A percentile compares a stretch with the other conserved stretches of the same genome.
These are phyloP conservation scores for Aspergillus puulaauensis DNA, from an alignment of 2,329 filamentous ascomycete species.

Conservation along the genomic window DNA sequence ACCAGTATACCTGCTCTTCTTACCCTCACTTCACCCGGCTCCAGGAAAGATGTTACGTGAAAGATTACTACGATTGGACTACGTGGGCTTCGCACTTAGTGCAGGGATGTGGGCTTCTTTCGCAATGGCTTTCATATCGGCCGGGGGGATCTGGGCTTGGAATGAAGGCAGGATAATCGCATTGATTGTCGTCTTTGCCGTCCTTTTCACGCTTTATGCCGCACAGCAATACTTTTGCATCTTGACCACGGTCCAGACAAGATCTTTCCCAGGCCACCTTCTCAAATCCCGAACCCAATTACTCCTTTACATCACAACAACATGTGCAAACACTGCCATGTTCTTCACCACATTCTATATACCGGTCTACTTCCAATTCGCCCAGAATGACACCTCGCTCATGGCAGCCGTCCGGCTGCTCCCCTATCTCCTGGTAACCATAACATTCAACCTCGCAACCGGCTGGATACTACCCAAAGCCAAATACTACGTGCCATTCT, in stretches of 20 bases:
- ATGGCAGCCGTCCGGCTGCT: not conserved
- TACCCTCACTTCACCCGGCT: not conserved
- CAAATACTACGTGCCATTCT: not conserved
- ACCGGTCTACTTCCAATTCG: not conserved
- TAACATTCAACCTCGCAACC: not conserved
- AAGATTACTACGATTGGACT: not conserved
- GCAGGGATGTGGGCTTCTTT: not conserved
- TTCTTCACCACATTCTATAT: not conserved
- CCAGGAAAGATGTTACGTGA: not conserved
- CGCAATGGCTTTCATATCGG: slow-evolving; percentile 26
- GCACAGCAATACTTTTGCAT: not conserved
- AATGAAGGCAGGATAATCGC: slow-evolving; percentile 27
- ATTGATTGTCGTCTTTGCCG: slow-evolving; percentile 35
- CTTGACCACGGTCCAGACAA: not conserved
- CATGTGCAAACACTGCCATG: not conserved
- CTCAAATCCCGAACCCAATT: not conserved
- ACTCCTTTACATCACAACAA: not conserved
- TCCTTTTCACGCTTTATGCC: slow-evolving; percentile 45
- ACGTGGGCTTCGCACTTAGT: not conserved
- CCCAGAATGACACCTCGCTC: not conserved
- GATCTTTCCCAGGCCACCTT: not conserved
- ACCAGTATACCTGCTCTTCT: not conserved
- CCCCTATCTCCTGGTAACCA: not conserved
- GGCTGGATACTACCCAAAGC: not conserved
- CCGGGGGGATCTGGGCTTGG: slow-evolving; percentile 53